Conservation (phyloP, 2,329 filamentous ascomycete genomes). For the Verticillium dahliae region DNA sequence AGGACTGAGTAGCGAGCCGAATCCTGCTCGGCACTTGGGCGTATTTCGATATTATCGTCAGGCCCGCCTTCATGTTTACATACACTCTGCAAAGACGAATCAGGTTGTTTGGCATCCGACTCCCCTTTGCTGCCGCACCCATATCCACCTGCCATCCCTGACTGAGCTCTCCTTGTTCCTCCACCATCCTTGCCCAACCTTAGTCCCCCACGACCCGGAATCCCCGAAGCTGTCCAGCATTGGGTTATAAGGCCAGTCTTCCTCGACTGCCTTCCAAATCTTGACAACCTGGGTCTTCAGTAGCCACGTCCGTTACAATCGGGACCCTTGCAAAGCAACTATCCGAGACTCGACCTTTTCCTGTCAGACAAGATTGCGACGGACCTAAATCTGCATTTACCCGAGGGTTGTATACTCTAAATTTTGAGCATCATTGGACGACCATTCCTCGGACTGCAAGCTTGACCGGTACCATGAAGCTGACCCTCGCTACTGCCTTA, state of each 20-base stretch:
- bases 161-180: not conserved
- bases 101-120: not conserved
- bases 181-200: not conserved
- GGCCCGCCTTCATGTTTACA: not conserved
- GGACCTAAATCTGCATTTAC: not conserved
- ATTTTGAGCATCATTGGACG: not conserved
- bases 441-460: not conserved
- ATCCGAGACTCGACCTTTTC: not conserved
- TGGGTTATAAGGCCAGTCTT: not conserved
- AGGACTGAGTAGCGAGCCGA: not conserved
- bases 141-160: not conserved
- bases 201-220: not conserved
- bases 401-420: not conserved
- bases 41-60: not conserved
- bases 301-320: not conserved
- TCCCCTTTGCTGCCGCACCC: not conserved
- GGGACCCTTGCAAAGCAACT: not conserved
- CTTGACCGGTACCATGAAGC: slow-evolving; percentile 22
- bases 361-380: not conserved
- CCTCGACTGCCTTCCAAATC: not conserved
- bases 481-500: slow-evolving; percentile 21
- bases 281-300: not conserved
- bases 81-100: not conserved
- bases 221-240: not conserved
- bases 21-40: not conserved